phyloP scores from a whole-genome alignment of 2,329 filamentous ascomycete species.

The Exophiala sp. region DNA sequence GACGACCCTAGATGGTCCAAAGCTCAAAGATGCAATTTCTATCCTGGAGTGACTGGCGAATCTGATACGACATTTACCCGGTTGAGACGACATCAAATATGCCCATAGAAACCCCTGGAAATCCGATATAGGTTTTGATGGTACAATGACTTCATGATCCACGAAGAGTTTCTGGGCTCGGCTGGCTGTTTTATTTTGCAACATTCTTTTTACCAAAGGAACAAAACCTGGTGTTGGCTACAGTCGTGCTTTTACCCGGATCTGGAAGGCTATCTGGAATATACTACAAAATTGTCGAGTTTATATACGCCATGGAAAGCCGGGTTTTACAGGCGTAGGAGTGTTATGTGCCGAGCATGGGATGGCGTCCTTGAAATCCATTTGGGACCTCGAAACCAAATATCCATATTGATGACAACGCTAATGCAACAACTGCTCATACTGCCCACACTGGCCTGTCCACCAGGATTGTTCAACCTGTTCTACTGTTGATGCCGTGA shows the following conservation, averaged over 20 bases:
- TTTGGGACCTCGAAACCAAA: constrained; percentile 1
- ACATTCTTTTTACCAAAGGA: background rate
- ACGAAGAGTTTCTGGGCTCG: constrained; percentile 11
- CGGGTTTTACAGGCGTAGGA: constrained; percentile 31
- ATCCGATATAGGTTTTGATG: constrained; percentile 15
- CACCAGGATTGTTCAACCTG: background rate
- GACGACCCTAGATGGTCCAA: no score
- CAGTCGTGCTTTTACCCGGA: constrained; percentile 25
- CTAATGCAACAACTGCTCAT: constrained; percentile 20
- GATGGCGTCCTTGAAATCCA: constrained; percentile 10
- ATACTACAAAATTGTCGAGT: constrained; percentile 10
- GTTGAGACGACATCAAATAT: no score
- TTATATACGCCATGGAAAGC: constrained; percentile 30
- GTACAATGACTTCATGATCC: constrained; percentile 16
- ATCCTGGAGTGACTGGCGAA: background rate
- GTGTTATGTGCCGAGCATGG: constrained; percentile 22
- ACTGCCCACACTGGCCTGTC: background rate
- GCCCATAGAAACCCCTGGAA: no score
- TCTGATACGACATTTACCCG: no score
- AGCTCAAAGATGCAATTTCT: background rate
- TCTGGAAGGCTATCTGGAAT: constrained; percentile 25
- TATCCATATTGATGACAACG: constrained; percentile 13
- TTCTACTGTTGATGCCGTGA: no score
- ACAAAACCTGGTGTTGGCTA: constrained; percentile 16
- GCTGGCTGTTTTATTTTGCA: no score